Conservation (phyloP, 2,329 filamentous ascomycete species). For the Aspergillus candidus region DNA sequence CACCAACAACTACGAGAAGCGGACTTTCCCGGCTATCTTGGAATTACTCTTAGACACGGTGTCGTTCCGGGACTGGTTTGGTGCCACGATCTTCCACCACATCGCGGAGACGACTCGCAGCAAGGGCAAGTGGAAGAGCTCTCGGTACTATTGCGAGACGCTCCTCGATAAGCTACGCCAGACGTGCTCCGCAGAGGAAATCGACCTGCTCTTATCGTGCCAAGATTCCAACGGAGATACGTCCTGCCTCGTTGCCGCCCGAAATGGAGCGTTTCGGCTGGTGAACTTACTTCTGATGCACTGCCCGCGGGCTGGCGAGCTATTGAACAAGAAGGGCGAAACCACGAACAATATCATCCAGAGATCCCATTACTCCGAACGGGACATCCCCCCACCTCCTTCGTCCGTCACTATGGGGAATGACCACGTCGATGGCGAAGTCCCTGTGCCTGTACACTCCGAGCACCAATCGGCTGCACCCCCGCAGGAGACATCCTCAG, state of each 20-base stretch:
- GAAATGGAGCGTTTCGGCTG: constrained; percentile 76
- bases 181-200: constrained; percentile 65
- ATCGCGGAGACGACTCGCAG: constrained; percentile 82
- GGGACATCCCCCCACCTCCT: constrained; percentile 60
- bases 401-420: constrained; percentile 56
- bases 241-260: constrained; percentile 77
- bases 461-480: constrained; percentile 24
- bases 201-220: constrained; percentile 72
- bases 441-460: constrained; percentile 22
- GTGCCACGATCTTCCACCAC: constrained; percentile 88
- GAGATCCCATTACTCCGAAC: constrained; percentile 60
- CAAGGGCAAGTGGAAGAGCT: constrained; percentile 79
- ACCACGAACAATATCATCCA: constrained; percentile 81
- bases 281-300: constrained; percentile 63
- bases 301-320: constrained; percentile 69
- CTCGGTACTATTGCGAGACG: constrained; percentile 87
- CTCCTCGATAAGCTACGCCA: constrained; percentile 83
- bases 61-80: constrained; percentile 68
- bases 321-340: constrained; percentile 74
- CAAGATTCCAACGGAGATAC: constrained; percentile 88
- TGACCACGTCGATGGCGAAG: constrained; percentile 29
- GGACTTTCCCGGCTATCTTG: constrained; percentile 79
- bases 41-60: constrained; percentile 79
- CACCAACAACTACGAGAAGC: constrained; percentile 93
- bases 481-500: constrained; percentile 48